Conservation (phyloP, 805 yeast species). For the Saturnispora bothae region DNA sequence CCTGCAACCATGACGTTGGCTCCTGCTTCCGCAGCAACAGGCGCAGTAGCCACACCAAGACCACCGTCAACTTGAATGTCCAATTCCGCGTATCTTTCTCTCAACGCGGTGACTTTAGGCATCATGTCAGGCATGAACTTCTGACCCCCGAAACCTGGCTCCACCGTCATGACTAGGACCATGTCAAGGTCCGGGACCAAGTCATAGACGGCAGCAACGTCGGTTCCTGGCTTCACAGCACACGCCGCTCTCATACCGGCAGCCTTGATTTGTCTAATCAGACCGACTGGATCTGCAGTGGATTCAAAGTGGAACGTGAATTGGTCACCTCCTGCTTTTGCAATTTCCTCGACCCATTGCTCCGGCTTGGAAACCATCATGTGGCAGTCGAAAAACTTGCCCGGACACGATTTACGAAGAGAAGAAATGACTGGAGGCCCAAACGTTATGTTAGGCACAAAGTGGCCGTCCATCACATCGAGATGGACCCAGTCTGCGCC, state of each 20-base stretch:
- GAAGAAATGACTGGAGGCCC: constrained; percentile 85
- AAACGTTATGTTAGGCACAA: constrained; percentile 90
- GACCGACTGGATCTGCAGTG: constrained; percentile 61
- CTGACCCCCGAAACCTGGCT: constrained; percentile 99
- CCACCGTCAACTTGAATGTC: constrained; percentile 98
- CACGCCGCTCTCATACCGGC: constrained; percentile 90
- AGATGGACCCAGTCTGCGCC: constrained; percentile 97
- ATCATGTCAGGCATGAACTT: constrained; percentile 92
- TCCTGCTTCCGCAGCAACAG: constrained; percentile 88
- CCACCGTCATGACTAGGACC: constrained; percentile 98
- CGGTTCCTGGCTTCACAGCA: constrained; percentile 89
- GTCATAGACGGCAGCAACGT: constrained; percentile 71
- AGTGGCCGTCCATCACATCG: constrained; percentile 98
- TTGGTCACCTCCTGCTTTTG: constrained; percentile 89
- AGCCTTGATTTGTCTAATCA: constrained; percentile 64
- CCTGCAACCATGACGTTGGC: constrained; percentile 98
- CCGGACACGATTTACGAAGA: constrained; percentile 67
- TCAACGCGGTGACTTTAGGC: constrained; percentile 80
- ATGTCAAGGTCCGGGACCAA: constrained; percentile 57
- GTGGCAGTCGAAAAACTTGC: constrained; percentile 76
- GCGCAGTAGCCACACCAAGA: constrained; percentile 74
- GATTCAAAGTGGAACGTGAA: constrained; percentile 96
- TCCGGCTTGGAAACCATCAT: constrained; percentile 96
- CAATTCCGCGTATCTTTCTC: constrained; percentile 63
- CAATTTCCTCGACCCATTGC: constrained; percentile 88